A percentile compares a stretch with the other conserved stretches of the same genome.
Evolutionary conservation across 2,329 filamentous ascomycete genomes (phyloP).

Genomic region (Diaporthe citri): DNA sequence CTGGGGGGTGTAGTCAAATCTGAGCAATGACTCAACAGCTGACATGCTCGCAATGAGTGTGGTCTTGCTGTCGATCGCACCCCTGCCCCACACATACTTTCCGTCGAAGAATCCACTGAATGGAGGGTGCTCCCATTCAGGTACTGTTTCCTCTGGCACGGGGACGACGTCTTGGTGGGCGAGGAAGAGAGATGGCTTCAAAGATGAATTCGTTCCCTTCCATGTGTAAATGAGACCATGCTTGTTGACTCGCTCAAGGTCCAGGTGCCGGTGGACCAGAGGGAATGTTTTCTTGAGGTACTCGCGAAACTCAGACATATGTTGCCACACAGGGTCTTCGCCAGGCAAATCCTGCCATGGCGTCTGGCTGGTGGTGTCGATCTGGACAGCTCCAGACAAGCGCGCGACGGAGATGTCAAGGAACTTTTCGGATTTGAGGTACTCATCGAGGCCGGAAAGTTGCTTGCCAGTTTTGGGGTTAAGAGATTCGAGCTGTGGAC

Average conservation of each 20-base stretch:
- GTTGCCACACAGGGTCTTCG: conserved; percentile 21
- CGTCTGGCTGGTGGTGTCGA: conserved; percentile 50
- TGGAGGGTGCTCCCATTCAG: conserved; percentile 70
- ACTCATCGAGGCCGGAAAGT: conserved; percentile 43
- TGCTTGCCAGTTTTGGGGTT: conserved; percentile 38
- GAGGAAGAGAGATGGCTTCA: conserved; percentile 71
- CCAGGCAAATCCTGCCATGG: conserved; percentile 1
- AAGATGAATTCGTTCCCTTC: conserved; percentile 60
- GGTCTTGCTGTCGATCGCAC: conserved; percentile 72
- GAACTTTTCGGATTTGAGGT: conserved; percentile 43
- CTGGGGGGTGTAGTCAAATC: conserved; percentile 63
- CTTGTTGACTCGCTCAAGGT: conserved; percentile 68
- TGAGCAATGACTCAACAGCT: conserved; percentile 66
- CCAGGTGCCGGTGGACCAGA: conserved; percentile 59
- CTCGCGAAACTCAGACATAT: conserved; percentile 16
- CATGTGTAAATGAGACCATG: conserved; percentile 71
- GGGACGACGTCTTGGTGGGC: conserved; percentile 76
- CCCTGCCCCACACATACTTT: conserved; percentile 71
- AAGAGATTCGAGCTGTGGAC: conserved; percentile 44
- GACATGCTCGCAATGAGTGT: conserved; percentile 69
- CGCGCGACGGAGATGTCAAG: conserved; percentile 45
- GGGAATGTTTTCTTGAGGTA: conserved; percentile 53
- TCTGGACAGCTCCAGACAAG: conserved; percentile 48
- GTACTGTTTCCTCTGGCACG: conserved; percentile 61
- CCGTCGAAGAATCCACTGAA: conserved; percentile 71